Evolutionary conservation across 768 basidiomycete genomes (phyloP).

Genomic region (Naematelia encephala): DNA sequence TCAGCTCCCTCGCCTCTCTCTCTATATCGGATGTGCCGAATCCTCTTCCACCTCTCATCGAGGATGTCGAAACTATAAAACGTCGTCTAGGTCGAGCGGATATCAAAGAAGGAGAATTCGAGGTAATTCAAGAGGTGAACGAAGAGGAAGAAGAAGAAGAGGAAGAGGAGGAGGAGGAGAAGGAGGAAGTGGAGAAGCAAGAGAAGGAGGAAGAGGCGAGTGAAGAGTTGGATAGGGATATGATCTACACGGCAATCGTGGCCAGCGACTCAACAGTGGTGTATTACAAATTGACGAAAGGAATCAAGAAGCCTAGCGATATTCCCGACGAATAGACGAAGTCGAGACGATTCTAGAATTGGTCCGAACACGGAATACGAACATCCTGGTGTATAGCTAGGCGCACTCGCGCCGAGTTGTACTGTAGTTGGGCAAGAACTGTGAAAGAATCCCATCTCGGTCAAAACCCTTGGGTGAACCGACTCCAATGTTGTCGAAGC

Average conservation of each 20-base stretch:
- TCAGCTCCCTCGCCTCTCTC: conserved; percentile 18
- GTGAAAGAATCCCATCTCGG: too few species aligned
- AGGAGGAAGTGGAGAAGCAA: not conserved
- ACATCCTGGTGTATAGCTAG: too few species aligned
- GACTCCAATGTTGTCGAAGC: too few species aligned
- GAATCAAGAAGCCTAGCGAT: conserved; percentile 50
- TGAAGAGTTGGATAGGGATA: conserved; percentile 15
- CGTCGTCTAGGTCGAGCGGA: not conserved
- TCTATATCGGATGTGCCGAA: conserved; percentile 11
- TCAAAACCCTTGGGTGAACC: too few species aligned
- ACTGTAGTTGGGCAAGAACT: too few species aligned
- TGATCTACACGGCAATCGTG: conserved; percentile 44
- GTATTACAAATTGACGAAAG: conserved; percentile 48
- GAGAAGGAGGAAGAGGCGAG: conserved; percentile 2
- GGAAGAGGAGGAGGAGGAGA: not conserved
- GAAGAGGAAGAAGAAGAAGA: conserved; percentile 4
- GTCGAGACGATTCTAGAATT: too few species aligned
- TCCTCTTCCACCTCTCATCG: conserved; percentile 20
- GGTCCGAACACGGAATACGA: too few species aligned
- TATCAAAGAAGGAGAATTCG: too few species aligned
- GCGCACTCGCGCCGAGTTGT: too few species aligned
- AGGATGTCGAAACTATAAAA: conserved; percentile 9
- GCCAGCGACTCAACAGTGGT: conserved; percentile 47
- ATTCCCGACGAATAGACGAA: conserved; percentile 50
- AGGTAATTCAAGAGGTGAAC: not conserved